phyloP scores from a whole-genome alignment of 352 stramenopile genomes.

The Elongisporangium undulatum region DNA sequence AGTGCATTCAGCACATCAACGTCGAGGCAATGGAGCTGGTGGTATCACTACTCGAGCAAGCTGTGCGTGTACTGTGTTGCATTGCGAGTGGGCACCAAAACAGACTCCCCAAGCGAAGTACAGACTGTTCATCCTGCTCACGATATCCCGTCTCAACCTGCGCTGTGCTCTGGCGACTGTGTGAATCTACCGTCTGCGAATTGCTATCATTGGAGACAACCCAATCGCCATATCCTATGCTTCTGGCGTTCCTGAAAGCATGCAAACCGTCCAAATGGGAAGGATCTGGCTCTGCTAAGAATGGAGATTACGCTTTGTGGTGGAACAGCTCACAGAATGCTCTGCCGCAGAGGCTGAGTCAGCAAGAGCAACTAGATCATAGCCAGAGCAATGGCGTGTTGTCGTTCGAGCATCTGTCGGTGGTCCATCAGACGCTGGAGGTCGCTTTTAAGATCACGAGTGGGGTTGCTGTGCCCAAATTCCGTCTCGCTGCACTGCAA shows the following conservation, averaged over 20 bases:
- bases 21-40: not conserved
- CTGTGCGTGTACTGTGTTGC: not conserved
- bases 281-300: not conserved
- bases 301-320: not conserved
- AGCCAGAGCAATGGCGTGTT: not conserved
- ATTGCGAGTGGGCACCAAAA: not conserved
- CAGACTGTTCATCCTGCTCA: not conserved
- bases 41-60: not conserved
- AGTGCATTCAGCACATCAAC: not conserved
- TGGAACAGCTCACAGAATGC: not conserved
- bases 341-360: not conserved
- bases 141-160: not conserved
- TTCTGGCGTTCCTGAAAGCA: constrained; percentile 13
- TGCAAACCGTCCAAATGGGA: not conserved
- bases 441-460: constrained; percentile 36
- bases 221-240: constrained; percentile 3
- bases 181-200: constrained; percentile 15
- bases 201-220: constrained; percentile 15
- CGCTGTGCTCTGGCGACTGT: constrained; percentile 26
- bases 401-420: constrained; percentile 13
- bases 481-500: constrained; percentile 30
- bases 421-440: constrained; percentile 28
- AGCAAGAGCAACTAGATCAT: not conserved
- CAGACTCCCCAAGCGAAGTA: not conserved
- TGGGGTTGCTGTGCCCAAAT: constrained; percentile 27